These are phyloP conservation scores for Tricholoma terreum DNA, from an alignment of 768 basidiomycete genomes.

Conservation along the genomic window DNA sequence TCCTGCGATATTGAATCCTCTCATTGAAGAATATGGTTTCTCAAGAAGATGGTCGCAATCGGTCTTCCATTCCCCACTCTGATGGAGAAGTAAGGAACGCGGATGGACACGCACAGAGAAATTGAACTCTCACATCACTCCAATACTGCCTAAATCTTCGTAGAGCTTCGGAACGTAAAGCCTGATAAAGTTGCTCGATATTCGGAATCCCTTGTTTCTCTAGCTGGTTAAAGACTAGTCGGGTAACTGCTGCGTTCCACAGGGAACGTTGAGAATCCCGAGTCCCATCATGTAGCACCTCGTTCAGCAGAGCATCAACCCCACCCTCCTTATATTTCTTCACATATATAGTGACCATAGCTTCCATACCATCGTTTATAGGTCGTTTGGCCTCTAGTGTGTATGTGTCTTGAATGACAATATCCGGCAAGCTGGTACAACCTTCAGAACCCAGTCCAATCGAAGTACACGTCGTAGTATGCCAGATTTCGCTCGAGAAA, in stretches of 20 bases:
- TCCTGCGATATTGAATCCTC: slow-evolving; percentile 26
- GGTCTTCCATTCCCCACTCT: neutral
- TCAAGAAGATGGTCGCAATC: neutral
- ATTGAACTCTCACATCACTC: neutral
- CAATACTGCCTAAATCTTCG: neutral
- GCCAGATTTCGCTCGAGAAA: neutral
- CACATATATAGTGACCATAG: neutral
- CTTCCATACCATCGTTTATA: neutral
- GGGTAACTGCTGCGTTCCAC: neutral
- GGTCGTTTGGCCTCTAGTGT: neutral
- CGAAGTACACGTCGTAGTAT: neutral
- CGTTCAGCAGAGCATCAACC: neutral
- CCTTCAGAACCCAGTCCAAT: neutral
- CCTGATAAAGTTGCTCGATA: neutral
- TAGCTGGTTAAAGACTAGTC: neutral
- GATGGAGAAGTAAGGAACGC: too few relatives aligned
- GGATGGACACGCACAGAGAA: too few relatives aligned
- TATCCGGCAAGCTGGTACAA: neutral
- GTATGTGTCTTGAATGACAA: neutral
- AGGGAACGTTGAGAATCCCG: neutral
- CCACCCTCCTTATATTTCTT: neutral
- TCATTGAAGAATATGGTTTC: slow-evolving; percentile 8
- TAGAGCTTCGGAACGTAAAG: neutral
- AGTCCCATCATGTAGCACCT: neutral
- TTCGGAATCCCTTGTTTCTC: neutral